Conservation (phyloP, 805 yeast genomes). For the Metschnikowia colocasiae region DNA sequence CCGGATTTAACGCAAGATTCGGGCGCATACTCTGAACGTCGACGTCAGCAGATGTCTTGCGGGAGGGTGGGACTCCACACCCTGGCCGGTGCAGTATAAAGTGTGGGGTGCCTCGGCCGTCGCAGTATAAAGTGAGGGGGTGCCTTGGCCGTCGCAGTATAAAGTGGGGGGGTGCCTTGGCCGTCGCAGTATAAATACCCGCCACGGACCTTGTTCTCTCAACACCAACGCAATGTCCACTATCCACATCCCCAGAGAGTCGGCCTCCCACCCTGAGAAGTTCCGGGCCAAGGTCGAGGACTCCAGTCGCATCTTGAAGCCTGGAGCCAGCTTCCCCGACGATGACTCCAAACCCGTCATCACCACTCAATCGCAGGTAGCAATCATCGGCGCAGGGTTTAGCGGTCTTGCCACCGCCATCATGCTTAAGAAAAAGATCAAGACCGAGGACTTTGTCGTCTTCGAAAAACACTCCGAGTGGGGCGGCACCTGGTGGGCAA, state of each 20-base stretch:
- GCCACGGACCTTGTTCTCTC: neutral
- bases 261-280: conserved; percentile 30
- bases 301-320: conserved; percentile 26
- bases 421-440: conserved; percentile 23
- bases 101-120: too few relatives aligned
- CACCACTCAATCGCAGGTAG: conserved; percentile 26
- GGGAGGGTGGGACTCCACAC: too few relatives aligned
- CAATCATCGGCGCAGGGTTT: conserved; percentile 41
- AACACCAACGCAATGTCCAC: conserved; percentile 22
- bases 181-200: neutral
- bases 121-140: too few relatives aligned
- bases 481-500: conserved; percentile 46
- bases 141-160: neutral
- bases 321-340: conserved; percentile 17
- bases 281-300: conserved; percentile 29
- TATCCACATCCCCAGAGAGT: conserved; percentile 26
- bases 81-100: too few relatives aligned
- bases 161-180: too few relatives aligned
- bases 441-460: conserved; percentile 29
- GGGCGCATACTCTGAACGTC: too few relatives aligned
- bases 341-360: conserved; percentile 18
- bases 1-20: neutral
- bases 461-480: conserved; percentile 38
- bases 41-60: too few relatives aligned
- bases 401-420: conserved; percentile 36